Percentiles rank a stretch among this genome's conserved stretches.
These are phyloP conservation scores for Tetradesmus lagerheimii DNA, from an alignment of 139 green algal genomes.

Conservation along the genomic window DNA sequence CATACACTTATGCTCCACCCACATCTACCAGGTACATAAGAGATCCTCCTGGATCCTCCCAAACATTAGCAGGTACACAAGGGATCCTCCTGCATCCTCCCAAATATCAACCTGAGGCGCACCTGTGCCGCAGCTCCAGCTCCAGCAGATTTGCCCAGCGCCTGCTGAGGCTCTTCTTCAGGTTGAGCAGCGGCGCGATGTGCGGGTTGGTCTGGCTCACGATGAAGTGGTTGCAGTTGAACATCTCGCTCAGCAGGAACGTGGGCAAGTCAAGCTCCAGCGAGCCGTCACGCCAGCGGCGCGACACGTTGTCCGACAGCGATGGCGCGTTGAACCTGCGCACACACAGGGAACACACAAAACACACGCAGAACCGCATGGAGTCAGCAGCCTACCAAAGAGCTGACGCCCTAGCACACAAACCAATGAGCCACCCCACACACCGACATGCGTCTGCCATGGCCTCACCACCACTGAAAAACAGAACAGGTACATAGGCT, in stretches of 20 bases:
- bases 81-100: neutral
- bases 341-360: no score
- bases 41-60: no score
- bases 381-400: no score
- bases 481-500: no score
- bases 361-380: no score
- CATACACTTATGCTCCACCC: no score
- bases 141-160: slow-evolving; percentile 81
- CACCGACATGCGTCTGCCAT: no score
- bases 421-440: no score
- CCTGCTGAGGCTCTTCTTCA: slow-evolving; percentile 76
- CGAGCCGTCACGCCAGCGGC: slow-evolving; percentile 85
- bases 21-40: no score
- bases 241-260: slow-evolving; percentile 89
- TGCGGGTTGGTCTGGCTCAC: slow-evolving; percentile 93
- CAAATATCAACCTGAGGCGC: neutral
- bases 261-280: slow-evolving; percentile 88
- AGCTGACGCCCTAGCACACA: no score
- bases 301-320: slow-evolving; percentile 38
- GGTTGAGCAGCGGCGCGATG: slow-evolving; percentile 89
- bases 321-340: neutral
- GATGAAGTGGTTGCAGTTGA: slow-evolving; percentile 97
- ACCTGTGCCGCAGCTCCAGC: slow-evolving; percentile 91
- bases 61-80: no score
- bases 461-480: no score